Base-by-base conservation (phyloP, 306 rosid genomes). In the Gynostemma pentaphyllum region DNA sequence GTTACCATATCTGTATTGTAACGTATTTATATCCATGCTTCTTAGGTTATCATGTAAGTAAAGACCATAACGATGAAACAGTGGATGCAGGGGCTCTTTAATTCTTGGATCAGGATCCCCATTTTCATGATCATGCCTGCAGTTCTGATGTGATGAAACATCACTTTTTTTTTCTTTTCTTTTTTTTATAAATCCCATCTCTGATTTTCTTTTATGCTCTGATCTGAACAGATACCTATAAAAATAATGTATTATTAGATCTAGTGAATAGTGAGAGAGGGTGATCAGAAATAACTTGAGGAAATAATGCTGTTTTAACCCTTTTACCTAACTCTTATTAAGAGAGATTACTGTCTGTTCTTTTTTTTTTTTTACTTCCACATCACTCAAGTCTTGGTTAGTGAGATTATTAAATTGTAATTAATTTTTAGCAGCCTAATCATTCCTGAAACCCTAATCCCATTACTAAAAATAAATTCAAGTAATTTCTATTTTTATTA, bases 141-240 rank as follows among this genome's bases (percentile, higher is more conserved):
- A 51, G 52, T 24, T 16, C 67, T 62, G 67, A 42, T 42, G 52
- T 62, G 67, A 62, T 62, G 16, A 18, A 59, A 37, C 47, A 45
- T 30, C 30, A 59, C 66, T 63, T 45, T 44, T 42, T 2, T 41
- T 14, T 14, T 9, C 54, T 24, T 45, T 16, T 63, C 28, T 44
- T 14, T 9, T 41, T 24, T 45, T 16, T 63, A 16, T 44, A 63
- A 26, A 44, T 45, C 27, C 12, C 29, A 26, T 18, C 27, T 63
- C 24, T 42, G 49, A 9, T 62, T 42, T 62, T 42, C 24, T 42
- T 62, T 62, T n/a, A 21, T 14, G 15, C 16, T 62, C 67, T 62
- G 67, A 62, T 62, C 67, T 62, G 67, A 62, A 36, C 67, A 62
- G 10, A 51, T 15, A 42, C 40, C 42, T 45, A 44, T 63, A 63